Evolutionary conservation across 306 rosid species (phyloP), one percentile per base, ranked within the genome.

Genomic region (Amphicarpaea edgeworthii): DNA sequence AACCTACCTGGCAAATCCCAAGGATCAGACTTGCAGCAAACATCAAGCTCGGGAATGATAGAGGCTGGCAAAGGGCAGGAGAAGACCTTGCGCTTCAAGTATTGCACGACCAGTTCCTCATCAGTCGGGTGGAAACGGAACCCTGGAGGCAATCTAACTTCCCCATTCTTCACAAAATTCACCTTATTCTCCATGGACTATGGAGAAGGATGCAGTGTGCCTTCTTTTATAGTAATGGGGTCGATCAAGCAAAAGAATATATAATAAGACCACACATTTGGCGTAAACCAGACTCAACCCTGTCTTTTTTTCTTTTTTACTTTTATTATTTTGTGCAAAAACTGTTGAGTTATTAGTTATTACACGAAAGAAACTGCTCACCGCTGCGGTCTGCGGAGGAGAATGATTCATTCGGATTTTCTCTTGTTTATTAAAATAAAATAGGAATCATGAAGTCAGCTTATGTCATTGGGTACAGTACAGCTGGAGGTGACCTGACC

Each of bases 1-100:
- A n/a, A 75, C 99, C 99, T 91, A 19, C 51, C 51, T 5, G 97
- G 99, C 85, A 95, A 90, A 89, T 95, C 99, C 98, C 99, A 95
- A 12, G 99, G 99, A 76, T 95, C 99, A n/a, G 88, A 84, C 57
- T 90, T 95, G 89, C 93, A 90, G 89, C 93, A 90, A 66, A 95
- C 89, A 63, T 92, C 89, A 67, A 88, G 89, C 23, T 95, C 96
- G 15, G 98, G 99, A 68, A 95, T 95, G 81, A 95, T 83, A 1
- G 99, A 88, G 19, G 99, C 97, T 1, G 99, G 99, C 72, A 95
- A 50, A 21, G 99, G 99, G 74, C 2, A 86, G 6, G 97, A 90
- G 47, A 84, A 79, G 40, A 88, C 93, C 86, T 95, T 95, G 8
- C 97, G 87, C 72, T 84, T 89, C 84, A 95, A 74, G 87, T 95